These are phyloP conservation scores for Candida albicans DNA, from an alignment of 1,139 yeast genomes.

Conservation along the genomic window DNA sequence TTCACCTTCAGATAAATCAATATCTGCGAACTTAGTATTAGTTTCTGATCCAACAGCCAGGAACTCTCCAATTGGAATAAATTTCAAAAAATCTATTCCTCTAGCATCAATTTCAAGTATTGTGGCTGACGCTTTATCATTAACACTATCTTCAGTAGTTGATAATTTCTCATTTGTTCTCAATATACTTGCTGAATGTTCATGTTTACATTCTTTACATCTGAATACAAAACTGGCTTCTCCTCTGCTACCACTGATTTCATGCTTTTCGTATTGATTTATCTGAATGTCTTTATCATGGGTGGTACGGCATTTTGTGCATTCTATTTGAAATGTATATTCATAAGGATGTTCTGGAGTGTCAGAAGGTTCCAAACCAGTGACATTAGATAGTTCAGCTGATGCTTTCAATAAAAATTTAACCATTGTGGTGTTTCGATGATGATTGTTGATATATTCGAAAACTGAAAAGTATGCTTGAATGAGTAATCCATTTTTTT, in stretches of 20 bases:
- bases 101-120: constrained; percentile 78
- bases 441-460: not conserved
- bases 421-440: constrained; percentile 27
- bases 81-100: constrained; percentile 74
- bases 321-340: constrained; percentile 69
- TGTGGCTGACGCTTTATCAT: constrained; percentile 37
- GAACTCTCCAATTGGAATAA: constrained; percentile 69
- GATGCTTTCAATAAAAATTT: constrained; percentile 48
- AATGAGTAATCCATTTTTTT: too few species aligned
- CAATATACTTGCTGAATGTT: constrained; percentile 38
- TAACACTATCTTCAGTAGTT: constrained; percentile 24
- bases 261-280: constrained; percentile 61
- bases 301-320: constrained; percentile 76
- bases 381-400: constrained; percentile 65
- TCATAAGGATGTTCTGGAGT: constrained; percentile 63
- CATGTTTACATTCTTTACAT: constrained; percentile 64
- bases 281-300: constrained; percentile 76
- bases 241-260: constrained; percentile 72
- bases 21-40: constrained; percentile 54
- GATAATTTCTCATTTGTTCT: constrained; percentile 31
- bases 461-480: too few species aligned
- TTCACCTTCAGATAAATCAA: constrained; percentile 78
- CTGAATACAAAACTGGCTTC: constrained; percentile 82
- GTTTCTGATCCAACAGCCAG: constrained; percentile 58
- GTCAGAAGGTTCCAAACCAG: constrained; percentile 66